Conservation (phyloP, 352 stramenopile species). For the Globisporangium barbulae region DNA sequence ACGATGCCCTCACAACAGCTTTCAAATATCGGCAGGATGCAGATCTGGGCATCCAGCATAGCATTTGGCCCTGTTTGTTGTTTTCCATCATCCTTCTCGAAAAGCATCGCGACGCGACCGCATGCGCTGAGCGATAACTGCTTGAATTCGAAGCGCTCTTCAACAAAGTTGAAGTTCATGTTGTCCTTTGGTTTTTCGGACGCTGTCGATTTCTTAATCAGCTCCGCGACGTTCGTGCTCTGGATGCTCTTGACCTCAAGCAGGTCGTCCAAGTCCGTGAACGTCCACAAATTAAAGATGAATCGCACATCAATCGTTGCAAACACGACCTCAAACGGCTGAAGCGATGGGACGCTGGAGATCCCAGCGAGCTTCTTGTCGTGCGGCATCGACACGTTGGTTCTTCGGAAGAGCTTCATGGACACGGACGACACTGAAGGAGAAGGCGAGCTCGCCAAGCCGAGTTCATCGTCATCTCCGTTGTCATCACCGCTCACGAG, state of each 20-base stretch:
- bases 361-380: conserved; percentile 30
- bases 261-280: conserved; percentile 55
- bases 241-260: conserved; percentile 37
- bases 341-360: conserved; percentile 38
- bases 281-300: conserved; percentile 49
- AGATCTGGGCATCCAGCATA: conserved; percentile 26
- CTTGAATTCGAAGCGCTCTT: conserved; percentile 45
- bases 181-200: conserved; percentile 22
- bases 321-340: conserved; percentile 47
- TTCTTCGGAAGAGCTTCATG: conserved; percentile 39
- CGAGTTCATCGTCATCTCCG: conserved; percentile 9
- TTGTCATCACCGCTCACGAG: not conserved
- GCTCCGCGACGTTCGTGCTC: conserved; percentile 29
- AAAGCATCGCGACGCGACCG: conserved; percentile 52
- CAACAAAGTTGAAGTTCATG: conserved; percentile 37
- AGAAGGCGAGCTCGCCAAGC: not conserved
- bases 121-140: conserved; percentile 51
- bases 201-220: conserved; percentile 24
- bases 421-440: conserved; percentile 3
- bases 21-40: conserved; percentile 51
- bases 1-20: conserved; percentile 53
- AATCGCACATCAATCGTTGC: conserved; percentile 38
- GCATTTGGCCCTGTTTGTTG: not conserved
- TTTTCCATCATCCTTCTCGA: conserved; percentile 20
- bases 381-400: conserved; percentile 27